Conservation (phyloP, 1,284 basidiomycete genomes). For the Ceratobasidium sp. region DNA sequence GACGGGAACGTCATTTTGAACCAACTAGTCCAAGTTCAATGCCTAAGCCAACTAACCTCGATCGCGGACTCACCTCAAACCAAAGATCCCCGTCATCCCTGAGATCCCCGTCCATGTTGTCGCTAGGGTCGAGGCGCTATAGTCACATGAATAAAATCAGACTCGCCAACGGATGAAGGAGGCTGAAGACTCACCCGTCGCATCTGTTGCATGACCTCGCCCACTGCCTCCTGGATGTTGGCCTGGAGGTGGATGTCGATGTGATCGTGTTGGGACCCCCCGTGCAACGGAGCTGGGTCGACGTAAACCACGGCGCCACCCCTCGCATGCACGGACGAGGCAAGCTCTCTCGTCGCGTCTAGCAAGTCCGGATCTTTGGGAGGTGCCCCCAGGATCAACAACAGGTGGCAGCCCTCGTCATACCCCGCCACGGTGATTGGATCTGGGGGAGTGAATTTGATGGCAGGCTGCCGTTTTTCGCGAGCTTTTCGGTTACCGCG, state of each 20-base stretch:
- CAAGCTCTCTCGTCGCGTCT: neutral
- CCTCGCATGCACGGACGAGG: neutral
- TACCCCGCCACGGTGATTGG: neutral
- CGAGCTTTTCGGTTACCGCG: no score
- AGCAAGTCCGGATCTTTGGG: neutral
- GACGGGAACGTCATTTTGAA: neutral
- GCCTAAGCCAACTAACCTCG: neutral
- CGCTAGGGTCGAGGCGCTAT: no score
- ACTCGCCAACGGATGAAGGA: neutral
- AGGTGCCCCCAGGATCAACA: conserved; percentile 6
- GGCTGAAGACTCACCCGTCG: neutral
- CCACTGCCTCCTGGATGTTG: neutral
- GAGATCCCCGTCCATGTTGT: neutral
- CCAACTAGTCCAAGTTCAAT: neutral
- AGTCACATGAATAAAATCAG: no score
- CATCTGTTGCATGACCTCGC: neutral
- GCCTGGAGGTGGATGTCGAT: conserved; percentile 17
- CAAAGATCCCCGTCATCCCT: conserved; percentile 13
- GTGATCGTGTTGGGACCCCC: neutral
- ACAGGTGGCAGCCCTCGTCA: conserved; percentile 4
- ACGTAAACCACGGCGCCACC: conserved; percentile 21
- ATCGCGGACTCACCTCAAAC: conserved; percentile 16
- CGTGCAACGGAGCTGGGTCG: neutral
- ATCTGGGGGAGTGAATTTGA: no score
- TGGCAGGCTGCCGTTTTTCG: no score